Percentiles rank a stretch among this genome's conserved stretches.
Conservation (phyloP, 106 monocot genomes). For the Allium cepa region DNA sequence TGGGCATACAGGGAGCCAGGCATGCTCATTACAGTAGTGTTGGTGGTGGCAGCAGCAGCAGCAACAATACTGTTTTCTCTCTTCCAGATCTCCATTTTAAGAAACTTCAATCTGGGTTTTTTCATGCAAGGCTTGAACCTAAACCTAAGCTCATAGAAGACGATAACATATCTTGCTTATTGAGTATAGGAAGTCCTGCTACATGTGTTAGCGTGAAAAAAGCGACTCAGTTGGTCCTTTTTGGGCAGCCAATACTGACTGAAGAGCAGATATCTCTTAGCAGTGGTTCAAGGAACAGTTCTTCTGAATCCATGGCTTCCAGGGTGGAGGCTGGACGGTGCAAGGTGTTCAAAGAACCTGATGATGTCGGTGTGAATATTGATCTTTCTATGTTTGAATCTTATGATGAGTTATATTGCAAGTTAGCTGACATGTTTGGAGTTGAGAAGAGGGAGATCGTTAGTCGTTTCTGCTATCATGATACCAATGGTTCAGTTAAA, state of each 20-base stretch:
- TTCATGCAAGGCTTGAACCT: background rate
- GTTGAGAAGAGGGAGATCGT: too few relatives aligned
- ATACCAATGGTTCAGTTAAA: too few relatives aligned
- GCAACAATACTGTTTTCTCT: background rate
- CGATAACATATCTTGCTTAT: constrained; percentile 31
- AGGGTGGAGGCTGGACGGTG: background rate
- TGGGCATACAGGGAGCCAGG: constrained; percentile 41
- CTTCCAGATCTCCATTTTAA: constrained; percentile 9
- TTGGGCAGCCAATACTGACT: constrained; percentile 12
- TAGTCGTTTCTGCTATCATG: too few relatives aligned
- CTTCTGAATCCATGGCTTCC: constrained; percentile 40
- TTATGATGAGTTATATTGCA: too few relatives aligned
- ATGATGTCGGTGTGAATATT: too few relatives aligned
- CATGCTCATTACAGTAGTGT: constrained; percentile 2
- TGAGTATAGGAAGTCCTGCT: constrained; percentile 26
- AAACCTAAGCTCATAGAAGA: background rate
- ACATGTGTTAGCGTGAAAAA: background rate
- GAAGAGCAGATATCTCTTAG: constrained; percentile 34
- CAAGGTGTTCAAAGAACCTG: too few relatives aligned
- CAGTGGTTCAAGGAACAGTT: constrained; percentile 35
- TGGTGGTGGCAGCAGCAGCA: too few relatives aligned
- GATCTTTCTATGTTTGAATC: too few relatives aligned
- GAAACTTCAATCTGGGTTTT: background rate
- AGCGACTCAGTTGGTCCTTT: constrained; percentile 3
- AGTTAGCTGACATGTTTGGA: too few relatives aligned